These are phyloP conservation scores for Celoporthe dispersa DNA, from an alignment of 2,329 filamentous ascomycete genomes.

Conservation along the genomic window DNA sequence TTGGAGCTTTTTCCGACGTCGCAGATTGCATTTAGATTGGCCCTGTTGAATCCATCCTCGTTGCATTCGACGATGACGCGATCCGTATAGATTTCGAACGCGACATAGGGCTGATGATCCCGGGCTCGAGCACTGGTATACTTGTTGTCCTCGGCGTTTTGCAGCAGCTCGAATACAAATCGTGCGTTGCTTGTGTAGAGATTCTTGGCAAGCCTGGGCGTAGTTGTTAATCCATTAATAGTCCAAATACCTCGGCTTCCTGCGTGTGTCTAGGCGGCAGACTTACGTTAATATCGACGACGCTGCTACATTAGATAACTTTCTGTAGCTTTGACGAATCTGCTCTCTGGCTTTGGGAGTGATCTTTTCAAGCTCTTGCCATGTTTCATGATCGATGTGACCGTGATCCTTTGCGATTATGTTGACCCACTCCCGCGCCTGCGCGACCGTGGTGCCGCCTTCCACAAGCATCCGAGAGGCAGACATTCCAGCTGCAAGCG, in stretches of 20 bases:
- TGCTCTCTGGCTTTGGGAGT: not conserved
- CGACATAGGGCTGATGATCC: conserved; percentile 35
- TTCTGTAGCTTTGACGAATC: not conserved
- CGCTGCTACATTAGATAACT: not conserved
- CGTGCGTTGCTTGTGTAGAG: conserved; percentile 48
- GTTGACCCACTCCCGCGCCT: not conserved
- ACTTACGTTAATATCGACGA: not conserved
- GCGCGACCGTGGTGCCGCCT: not conserved
- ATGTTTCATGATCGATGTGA: not conserved
- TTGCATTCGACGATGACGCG: conserved; percentile 54
- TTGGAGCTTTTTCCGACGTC: conserved; percentile 50
- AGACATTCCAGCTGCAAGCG: not conserved
- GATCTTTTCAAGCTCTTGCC: not conserved
- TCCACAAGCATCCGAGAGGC: not conserved
- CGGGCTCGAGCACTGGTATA: conserved; percentile 38
- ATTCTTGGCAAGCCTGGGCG: conserved; percentile 34
- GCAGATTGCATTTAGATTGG: conserved; percentile 52
- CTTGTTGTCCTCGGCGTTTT: conserved; percentile 58
- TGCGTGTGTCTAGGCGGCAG: no score
- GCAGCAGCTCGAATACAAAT: conserved; percentile 58
- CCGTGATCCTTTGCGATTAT: not conserved
- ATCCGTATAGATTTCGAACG: conserved; percentile 42
- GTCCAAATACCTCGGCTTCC: not conserved
- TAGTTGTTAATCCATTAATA: not conserved
- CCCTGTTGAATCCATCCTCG: conserved; percentile 49